These are phyloP conservation scores for Curvularia lunata DNA, from an alignment of 2,329 filamentous ascomycete species.

Conservation along the genomic window DNA sequence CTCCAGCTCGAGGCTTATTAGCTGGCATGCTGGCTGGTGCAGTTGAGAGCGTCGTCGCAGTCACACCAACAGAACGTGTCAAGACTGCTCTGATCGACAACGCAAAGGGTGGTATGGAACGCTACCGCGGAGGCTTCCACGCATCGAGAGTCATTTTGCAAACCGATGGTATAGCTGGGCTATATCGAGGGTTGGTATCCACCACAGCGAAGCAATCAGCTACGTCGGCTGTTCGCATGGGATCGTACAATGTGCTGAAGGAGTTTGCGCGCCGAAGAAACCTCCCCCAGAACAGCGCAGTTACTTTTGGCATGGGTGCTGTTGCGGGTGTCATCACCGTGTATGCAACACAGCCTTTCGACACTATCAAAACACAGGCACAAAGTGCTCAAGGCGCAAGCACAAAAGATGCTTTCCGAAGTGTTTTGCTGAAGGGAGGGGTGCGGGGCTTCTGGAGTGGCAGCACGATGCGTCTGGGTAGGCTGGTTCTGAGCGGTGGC, in stretches of 20 bases:
- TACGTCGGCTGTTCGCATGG: constrained; percentile 58
- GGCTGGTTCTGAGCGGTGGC: constrained; percentile 40
- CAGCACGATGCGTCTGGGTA: constrained; percentile 38
- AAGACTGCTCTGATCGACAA: constrained; percentile 46
- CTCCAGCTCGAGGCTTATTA: constrained; percentile 32
- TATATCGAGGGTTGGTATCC: constrained; percentile 55
- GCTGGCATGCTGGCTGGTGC: constrained; percentile 39
- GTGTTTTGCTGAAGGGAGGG: constrained; percentile 31
- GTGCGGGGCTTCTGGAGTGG: constrained; percentile 41
- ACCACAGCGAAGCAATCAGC: constrained; percentile 59
- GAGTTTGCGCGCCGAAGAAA: constrained; percentile 37
- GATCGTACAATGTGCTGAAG: constrained; percentile 57
- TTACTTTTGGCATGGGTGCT: constrained; percentile 39
- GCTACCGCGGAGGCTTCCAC: constrained; percentile 30
- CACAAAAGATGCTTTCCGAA: constrained; percentile 32
- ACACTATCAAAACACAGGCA: constrained; percentile 52
- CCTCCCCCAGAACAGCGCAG: constrained; percentile 28
- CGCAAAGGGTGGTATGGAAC: constrained; percentile 28
- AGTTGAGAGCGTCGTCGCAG: constrained; percentile 37
- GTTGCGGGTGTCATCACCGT: constrained; percentile 46
- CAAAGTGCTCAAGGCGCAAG: constrained; percentile 42
- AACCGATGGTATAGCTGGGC: constrained; percentile 51
- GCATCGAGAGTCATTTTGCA: constrained; percentile 38
- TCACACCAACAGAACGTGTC: constrained; percentile 42
- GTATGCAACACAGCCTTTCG: constrained; percentile 54